A percentile compares a stretch with the other conserved stretches of the same genome.
Evolutionary conservation across 2,329 filamentous ascomycete genomes (phyloP).

Genomic region (Aspergillus chevalieri): DNA sequence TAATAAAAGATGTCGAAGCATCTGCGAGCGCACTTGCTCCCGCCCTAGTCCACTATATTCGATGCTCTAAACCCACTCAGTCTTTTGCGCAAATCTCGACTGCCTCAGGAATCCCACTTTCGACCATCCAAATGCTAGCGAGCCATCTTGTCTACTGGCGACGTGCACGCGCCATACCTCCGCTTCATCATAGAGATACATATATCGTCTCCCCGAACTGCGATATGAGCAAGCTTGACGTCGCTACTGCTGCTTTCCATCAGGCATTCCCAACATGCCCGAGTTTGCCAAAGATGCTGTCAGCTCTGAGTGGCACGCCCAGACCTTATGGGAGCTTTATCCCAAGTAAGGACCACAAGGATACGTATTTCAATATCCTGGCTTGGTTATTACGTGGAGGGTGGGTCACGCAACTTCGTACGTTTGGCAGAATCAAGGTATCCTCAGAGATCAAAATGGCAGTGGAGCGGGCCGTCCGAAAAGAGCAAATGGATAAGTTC

Average conservation of each 20-base stretch:
- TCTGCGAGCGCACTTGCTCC: constrained; percentile 70
- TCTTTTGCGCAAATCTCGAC: constrained; percentile 66
- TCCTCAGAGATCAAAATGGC: constrained; percentile 75
- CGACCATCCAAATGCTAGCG: constrained; percentile 79
- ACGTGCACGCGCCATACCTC: constrained; percentile 82
- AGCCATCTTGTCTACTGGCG: constrained; percentile 96
- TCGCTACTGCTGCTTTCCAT: constrained; percentile 66
- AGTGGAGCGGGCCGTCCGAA: constrained; percentile 65
- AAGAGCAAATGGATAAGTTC: constrained; percentile 51
- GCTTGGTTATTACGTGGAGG: constrained; percentile 89
- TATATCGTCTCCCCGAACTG: constrained; percentile 92
- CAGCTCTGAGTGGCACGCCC: constrained; percentile 70
- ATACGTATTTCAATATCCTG: constrained; percentile 81
- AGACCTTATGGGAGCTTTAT: constrained; percentile 77
- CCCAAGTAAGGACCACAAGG: constrained; percentile 79
- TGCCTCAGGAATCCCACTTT: constrained; percentile 59
- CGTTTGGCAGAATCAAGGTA: constrained; percentile 83
- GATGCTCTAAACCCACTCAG: constrained; percentile 55
- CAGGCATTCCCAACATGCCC: constrained; percentile 76
- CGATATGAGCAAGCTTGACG: constrained; percentile 64
- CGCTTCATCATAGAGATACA: constrained; percentile 79
- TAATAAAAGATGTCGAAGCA: constrained; percentile 62
- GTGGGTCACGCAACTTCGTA: constrained; percentile 89
- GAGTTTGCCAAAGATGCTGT: constrained; percentile 78
- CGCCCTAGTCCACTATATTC: constrained; percentile 68